phyloP scores from a whole-genome alignment of 345 rosid species.

The Ricinus communis region DNA sequence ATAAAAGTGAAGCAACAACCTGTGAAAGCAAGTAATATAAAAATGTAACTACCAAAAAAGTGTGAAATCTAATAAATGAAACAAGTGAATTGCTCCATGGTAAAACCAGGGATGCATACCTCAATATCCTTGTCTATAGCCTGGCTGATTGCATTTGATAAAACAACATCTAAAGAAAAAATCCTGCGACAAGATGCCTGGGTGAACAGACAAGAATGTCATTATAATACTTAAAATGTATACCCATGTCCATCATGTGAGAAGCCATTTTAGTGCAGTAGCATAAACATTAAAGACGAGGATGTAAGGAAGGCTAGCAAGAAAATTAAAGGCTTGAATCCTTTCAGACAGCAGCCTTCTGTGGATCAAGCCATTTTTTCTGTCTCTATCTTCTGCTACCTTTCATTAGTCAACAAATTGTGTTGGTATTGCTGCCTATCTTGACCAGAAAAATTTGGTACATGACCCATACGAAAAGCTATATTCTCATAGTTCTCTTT shows the following conservation, averaged over 20 bases:
- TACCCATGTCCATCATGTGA: background rate
- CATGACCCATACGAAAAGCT: too few species aligned
- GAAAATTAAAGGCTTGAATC: too few species aligned
- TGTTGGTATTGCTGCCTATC: too few species aligned
- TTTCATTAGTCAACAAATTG: background rate
- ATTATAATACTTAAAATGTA: background rate
- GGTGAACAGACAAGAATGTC: conserved; percentile 14
- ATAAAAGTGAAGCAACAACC: conserved; percentile 72
- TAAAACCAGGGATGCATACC: conserved; percentile 42
- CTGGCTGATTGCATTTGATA: conserved; percentile 61
- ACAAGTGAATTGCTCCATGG: background rate
- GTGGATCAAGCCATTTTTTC: background rate
- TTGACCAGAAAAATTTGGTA: too few species aligned
- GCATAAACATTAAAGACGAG: too few species aligned
- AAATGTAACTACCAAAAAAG: conserved; percentile 12
- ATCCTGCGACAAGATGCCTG: conserved; percentile 71
- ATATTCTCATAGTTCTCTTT: too few species aligned
- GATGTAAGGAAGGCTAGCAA: too few species aligned
- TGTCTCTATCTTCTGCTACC: background rate
- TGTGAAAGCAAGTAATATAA: conserved; percentile 24
- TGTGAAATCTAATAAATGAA: conserved; percentile 1
- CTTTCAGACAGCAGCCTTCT: background rate
- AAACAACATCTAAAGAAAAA: conserved; percentile 71
- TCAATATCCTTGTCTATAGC: conserved; percentile 60
- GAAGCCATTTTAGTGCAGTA: background rate